Conservation (phyloP, 331 rosid species). For the Malus hybrid region DNA sequence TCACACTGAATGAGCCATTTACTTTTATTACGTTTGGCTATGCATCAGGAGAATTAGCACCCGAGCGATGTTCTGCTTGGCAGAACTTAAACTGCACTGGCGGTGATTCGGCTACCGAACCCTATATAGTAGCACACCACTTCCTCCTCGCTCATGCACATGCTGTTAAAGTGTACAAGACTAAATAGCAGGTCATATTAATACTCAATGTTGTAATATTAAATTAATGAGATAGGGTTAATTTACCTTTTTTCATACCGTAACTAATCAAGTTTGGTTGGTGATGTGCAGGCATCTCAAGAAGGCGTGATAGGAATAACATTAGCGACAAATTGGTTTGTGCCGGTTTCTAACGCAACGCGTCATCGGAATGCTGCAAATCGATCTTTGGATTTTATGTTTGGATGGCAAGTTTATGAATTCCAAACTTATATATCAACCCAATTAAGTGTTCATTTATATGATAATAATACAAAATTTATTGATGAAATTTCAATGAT, state of each 20-base stretch:
- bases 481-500: not conserved
- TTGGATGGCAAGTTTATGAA: constrained; percentile 46
- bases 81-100: not conserved
- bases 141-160: constrained; percentile 1
- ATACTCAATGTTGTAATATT: not conserved
- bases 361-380: constrained; percentile 22
- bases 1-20: not conserved
- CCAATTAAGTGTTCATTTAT: not conserved
- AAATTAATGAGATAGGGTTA: not conserved
- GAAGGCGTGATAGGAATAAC: constrained; percentile 60
- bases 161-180: not conserved
- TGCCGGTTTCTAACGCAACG: constrained; percentile 24
- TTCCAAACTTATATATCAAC: not conserved
- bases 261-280: not conserved
- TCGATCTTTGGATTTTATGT: constrained; percentile 48
- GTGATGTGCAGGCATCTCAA: constrained; percentile 30
- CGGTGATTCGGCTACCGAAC: constrained; percentile 12
- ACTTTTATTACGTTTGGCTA: not conserved
- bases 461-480: not conserved
- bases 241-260: not conserved
- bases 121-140: constrained; percentile 13
- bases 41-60: constrained; percentile 29
- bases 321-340: constrained; percentile 31
- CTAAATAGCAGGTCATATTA: not conserved
- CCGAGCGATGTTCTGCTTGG: constrained; percentile 9